Conservation (phyloP, 768 basidiomycete genomes). For the Hypholoma fasciculare region DNA sequence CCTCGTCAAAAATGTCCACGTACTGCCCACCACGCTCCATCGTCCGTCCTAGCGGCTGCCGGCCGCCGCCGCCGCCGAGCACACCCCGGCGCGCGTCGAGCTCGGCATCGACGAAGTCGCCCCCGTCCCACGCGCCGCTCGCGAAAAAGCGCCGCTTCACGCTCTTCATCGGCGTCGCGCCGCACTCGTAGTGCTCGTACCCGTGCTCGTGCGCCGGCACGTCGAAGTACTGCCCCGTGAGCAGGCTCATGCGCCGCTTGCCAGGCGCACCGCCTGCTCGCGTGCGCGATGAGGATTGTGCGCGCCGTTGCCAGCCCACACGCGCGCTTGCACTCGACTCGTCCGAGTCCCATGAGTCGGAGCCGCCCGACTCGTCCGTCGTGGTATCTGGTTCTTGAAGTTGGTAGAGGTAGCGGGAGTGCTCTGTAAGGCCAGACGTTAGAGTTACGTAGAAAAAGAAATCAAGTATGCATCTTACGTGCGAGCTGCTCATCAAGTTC, state of each 20-base stretch:
- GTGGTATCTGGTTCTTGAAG: conserved; percentile 49
- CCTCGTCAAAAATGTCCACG: conserved; percentile 14
- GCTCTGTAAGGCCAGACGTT: conserved; percentile 41
- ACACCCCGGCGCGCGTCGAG: conserved; percentile 10
- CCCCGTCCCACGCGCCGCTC: conserved; percentile 40
- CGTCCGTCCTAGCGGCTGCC: conserved; percentile 8
- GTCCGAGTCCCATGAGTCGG: conserved; percentile 52
- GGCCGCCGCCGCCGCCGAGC: conserved; percentile 7
- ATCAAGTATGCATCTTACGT: conserved; percentile 45
- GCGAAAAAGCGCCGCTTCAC: conserved; percentile 61
- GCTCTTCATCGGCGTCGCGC: conserved; percentile 27
- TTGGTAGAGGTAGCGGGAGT: conserved; percentile 63
- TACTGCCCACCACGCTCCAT: conserved; percentile 17
- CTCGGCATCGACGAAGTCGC: conserved; percentile 18
- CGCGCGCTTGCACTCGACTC: conserved; percentile 8
- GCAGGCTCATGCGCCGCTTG: conserved; percentile 66
- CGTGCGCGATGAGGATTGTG: conserved; percentile 9
- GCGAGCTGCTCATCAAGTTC: conserved; percentile 70
- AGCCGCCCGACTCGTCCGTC: conserved; percentile 45
- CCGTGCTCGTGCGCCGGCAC: conserved; percentile 44
- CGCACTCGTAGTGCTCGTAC: conserved; percentile 38
- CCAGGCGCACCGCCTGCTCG: conserved; percentile 16
- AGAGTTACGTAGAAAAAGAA: not conserved
- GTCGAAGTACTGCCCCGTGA: conserved; percentile 61
- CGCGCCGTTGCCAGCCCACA: not conserved